phyloP scores from a whole-genome alignment of 495 filamentous ascomycete species.

The Cercophora sp. region DNA sequence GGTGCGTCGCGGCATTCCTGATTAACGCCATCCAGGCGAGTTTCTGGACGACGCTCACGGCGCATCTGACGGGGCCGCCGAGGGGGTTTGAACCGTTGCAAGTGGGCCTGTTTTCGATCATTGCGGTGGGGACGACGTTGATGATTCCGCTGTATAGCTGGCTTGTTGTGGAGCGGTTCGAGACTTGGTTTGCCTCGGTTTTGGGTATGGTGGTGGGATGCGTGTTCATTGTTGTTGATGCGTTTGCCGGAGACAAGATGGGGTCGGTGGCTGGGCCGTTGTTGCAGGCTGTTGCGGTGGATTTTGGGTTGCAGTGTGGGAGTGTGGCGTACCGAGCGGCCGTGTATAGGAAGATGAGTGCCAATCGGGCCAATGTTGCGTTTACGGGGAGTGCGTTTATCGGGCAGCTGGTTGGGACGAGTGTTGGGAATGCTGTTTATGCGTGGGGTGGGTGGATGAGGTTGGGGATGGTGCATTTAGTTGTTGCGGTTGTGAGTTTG shows the following conservation, averaged over 20 bases:
- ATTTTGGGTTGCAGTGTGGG: not conserved
- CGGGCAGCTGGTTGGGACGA: slow-evolving; percentile 3
- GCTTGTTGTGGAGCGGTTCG: slow-evolving; percentile 6
- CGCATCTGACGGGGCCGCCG: slow-evolving; percentile 59
- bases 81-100: slow-evolving; percentile 57
- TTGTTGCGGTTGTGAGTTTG: not conserved
- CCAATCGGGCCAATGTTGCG: slow-evolving; percentile 3
- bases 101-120: slow-evolving; percentile 69
- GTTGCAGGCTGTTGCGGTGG: not conserved
- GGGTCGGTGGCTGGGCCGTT: not conserved
- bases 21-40: slow-evolving; percentile 29
- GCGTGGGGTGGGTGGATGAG: slow-evolving; percentile 25
- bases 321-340: slow-evolving; percentile 8
- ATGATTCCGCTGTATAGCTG: not conserved
- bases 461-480: slow-evolving; percentile 1
- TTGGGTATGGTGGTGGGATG: not conserved
- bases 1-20: slow-evolving; percentile 29
- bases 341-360: slow-evolving; percentile 1
- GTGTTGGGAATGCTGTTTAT: slow-evolving; percentile 9
- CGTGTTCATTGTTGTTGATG: not conserved
- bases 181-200: not conserved
- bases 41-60: slow-evolving; percentile 73
- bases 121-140: slow-evolving; percentile 49
- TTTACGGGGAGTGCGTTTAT: slow-evolving; percentile 5
- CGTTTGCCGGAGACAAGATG: not conserved